These are phyloP conservation scores for Teratosphaeria pseudoeucalypti DNA, from an alignment of 2,329 filamentous ascomycete genomes.

Conservation along the genomic window DNA sequence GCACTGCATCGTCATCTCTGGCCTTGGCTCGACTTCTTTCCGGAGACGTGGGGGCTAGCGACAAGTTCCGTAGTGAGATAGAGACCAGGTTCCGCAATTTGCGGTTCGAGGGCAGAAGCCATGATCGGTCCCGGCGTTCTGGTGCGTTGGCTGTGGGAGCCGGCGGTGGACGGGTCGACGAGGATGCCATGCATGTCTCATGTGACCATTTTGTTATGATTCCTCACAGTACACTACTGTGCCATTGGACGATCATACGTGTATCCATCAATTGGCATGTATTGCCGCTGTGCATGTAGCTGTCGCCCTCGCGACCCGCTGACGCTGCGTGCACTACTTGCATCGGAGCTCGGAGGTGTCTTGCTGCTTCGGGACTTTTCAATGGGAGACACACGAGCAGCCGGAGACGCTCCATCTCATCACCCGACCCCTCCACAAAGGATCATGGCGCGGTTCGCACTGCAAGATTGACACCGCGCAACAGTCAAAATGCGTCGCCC, in stretches of 20 bases:
- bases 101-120: slow-evolving; percentile 56
- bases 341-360: neutral
- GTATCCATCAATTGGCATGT: neutral
- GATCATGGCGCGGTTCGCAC: neutral
- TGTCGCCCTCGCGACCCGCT: neutral
- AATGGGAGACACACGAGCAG: neutral
- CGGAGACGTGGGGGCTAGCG: slow-evolving; percentile 47
- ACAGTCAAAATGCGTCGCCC: neutral
- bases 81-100: slow-evolving; percentile 79
- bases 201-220: neutral
- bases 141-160: neutral
- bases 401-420: no score
- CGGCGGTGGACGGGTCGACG: neutral
- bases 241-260: neutral
- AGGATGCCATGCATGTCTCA: slow-evolving; percentile 12
- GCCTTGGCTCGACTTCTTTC: slow-evolving; percentile 44
- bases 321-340: neutral
- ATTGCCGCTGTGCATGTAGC: neutral
- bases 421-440: neutral
- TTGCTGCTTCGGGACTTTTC: neutral
- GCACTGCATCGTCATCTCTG: slow-evolving; percentile 65
- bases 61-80: slow-evolving; percentile 77
- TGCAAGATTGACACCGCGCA: neutral
- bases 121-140: slow-evolving; percentile 33
- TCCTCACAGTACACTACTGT: neutral